Base-by-base conservation (phyloP, 345 rosid species). In the Passiflora organensis region DNA sequence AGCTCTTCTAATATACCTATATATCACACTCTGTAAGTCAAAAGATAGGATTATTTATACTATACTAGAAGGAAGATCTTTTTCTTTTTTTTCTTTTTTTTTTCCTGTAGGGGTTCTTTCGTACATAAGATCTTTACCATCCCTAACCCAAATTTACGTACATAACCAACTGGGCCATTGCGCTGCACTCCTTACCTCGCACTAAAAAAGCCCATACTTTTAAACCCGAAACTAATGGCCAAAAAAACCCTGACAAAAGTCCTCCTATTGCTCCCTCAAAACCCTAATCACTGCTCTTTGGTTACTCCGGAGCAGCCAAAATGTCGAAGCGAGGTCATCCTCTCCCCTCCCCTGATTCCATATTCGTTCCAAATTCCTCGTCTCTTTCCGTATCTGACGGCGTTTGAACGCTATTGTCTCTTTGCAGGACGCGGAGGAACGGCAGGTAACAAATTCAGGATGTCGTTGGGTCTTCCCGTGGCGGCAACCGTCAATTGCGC, bases 401-500 rank as follows among this genome's bases (percentile, higher is more conserved):
- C 8, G 20, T 28, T 6, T 16, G 1, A 18, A 19, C 19, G 11
- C n/a, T n/a, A n/a, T 21, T 28, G n/a, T 15, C 14, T 48, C 28
- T 16, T 42, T 13, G 5, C 46, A 91, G 98, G 95, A 18, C 91
- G 96, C 1, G 98, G 98, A 75, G 96, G 98, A 13, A 74, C 89
- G 1, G 91, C 95, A 1, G 97, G 96, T 47, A 87, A 85, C 89
- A 91, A 91, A 72, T 91, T 91, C 69, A 75, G 96, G 70, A 93
- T 93, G 95, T 84, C 99, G 3, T 89, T 89, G 61, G 96, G 99
- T 93, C 75, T 93, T 44, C 96, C 99, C 0, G 99, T 93, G 68
- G 99, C 96, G 1, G 99, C 97, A 11, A 93, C 97, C 0, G 94
- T 93, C 56, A 89, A 93, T 81, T 93, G 96, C 50, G 99, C 99